phyloP scores from a whole-genome alignment of 768 basidiomycete species.

The Thelephora ganbajun region DNA sequence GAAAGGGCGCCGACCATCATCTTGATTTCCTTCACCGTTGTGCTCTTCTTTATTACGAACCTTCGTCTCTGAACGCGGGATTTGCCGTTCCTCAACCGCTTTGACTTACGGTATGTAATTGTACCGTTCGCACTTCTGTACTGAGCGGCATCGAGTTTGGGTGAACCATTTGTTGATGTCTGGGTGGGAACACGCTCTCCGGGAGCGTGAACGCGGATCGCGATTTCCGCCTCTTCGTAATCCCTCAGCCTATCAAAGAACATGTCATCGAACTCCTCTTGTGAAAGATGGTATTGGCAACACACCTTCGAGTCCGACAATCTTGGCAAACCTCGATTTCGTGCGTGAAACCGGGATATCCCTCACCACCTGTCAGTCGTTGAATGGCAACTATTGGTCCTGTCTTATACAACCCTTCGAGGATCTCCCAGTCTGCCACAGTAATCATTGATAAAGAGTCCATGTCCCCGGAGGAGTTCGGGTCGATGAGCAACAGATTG shows the following conservation, averaged over 20 bases:
- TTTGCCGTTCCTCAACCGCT: conserved; percentile 47
- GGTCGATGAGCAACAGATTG: conserved; percentile 47
- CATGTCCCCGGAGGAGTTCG: conserved; percentile 43
- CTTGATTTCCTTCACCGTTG: conserved; percentile 70
- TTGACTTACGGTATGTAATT: conserved; percentile 41
- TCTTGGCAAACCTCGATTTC: conserved; percentile 41
- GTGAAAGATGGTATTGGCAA: background rate
- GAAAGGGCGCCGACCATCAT: conserved; percentile 33
- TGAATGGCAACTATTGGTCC: conserved; percentile 40
- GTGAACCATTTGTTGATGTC: background rate
- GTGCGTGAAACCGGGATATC: conserved; percentile 25
- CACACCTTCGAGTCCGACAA: conserved; percentile 47
- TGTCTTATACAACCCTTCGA: conserved; percentile 45
- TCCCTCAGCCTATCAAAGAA: conserved; percentile 29
- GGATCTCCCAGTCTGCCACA: conserved; percentile 47
- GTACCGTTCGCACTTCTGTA: background rate
- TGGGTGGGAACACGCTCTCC: conserved; percentile 18
- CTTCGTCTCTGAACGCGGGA: conserved; percentile 34
- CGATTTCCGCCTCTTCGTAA: conserved; percentile 49
- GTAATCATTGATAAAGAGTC: conserved; percentile 46
- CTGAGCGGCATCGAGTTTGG: background rate
- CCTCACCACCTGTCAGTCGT: conserved; percentile 11
- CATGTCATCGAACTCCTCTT: background rate
- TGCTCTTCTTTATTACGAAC: conserved; percentile 46
- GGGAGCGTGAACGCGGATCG: conserved; percentile 31